Evolutionary conservation across 495 filamentous ascomycete genomes (phyloP), one percentile per base, ranked within the genome.

Genomic region (Filosporella fistucella): DNA sequence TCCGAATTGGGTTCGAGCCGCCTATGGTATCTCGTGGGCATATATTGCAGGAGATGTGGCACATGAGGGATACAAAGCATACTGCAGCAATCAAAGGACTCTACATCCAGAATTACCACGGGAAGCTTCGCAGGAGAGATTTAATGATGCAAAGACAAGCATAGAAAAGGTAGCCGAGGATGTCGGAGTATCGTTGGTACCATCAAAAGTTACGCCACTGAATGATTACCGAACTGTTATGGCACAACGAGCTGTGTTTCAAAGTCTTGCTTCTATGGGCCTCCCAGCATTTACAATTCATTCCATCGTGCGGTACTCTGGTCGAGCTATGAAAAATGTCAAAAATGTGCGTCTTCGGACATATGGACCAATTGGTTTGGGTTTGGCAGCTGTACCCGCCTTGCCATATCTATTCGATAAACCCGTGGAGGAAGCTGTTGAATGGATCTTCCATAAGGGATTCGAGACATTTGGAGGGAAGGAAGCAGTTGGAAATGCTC

Each of bases 1-100:
- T 63, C 91, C 88, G 0, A 81, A 68, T 56, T 69, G 91, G 4
- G 86, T 98, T 3, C 76, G 81, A 33, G 69, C 80, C 42, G 93
- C 93, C 7, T 98, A 98, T 64, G 91, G 78, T 45, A 71, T 98
- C 46, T 94, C 88, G 17, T 97, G 93, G 93, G 73, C 82, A 16
- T 98, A 98, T 61, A 72, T 98, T 35, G 65, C 88, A 41, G 91
- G 93, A 51, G 93, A 98, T 58, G 91, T 96, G 43, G 72, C 77
- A 43, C 81, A 97, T 59, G 93, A 98, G 65, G 93, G 93, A 5
- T 98, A 97, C 72, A 96, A 96, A 61, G 83, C 91, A 11, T 97
- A 95, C 60, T 68, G 82, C 58, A 82, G 82, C 29, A 95, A 96
- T 62, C 85, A 90, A 59, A 28, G 55, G 9, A 52, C 42, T 0